phyloP scores from a whole-genome alignment of 2,329 filamentous ascomycete genomes.

The Cladophialophora bantiana region DNA sequence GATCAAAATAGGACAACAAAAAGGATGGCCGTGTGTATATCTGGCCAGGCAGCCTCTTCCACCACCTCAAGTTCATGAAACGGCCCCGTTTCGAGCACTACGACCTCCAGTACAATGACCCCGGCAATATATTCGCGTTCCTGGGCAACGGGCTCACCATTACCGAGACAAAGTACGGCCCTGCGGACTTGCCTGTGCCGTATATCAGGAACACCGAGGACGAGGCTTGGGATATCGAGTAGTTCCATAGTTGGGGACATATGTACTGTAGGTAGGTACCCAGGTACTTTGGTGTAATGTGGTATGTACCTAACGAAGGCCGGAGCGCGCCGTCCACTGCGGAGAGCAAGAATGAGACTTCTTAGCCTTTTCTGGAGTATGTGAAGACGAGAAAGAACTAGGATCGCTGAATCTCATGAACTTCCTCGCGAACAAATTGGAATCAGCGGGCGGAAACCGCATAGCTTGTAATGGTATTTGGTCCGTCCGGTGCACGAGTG shows the following conservation, averaged over 20 bases:
- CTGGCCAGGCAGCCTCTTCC: constrained; percentile 49
- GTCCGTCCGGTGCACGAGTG: no score
- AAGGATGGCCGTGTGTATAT: constrained; percentile 46
- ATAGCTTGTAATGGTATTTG: no score
- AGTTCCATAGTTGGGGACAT: background rate
- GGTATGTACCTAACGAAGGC: no score
- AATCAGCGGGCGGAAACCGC: no score
- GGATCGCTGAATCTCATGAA: no score
- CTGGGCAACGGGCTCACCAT: constrained; percentile 56
- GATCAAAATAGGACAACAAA: constrained; percentile 29
- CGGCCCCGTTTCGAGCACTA: constrained; percentile 52
- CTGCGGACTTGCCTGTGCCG: constrained; percentile 25
- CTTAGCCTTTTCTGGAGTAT: no score
- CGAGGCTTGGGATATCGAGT: constrained; percentile 36
- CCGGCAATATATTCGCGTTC: constrained; percentile 51
- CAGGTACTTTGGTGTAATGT: no score
- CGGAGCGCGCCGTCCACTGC: no score
- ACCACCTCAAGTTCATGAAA: constrained; percentile 50
- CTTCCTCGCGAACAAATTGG: no score
- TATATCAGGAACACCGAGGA: constrained; percentile 35
- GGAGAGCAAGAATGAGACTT: no score
- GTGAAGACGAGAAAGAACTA: no score
- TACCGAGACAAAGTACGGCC: constrained; percentile 43
- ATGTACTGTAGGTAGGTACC: no score
- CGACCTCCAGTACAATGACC: constrained; percentile 49